Percentiles rank a stretch among this genome's conserved stretches.
Evolutionary conservation across 2,329 filamentous ascomycete species (phyloP).

Genomic region (Microdochium nivale): DNA sequence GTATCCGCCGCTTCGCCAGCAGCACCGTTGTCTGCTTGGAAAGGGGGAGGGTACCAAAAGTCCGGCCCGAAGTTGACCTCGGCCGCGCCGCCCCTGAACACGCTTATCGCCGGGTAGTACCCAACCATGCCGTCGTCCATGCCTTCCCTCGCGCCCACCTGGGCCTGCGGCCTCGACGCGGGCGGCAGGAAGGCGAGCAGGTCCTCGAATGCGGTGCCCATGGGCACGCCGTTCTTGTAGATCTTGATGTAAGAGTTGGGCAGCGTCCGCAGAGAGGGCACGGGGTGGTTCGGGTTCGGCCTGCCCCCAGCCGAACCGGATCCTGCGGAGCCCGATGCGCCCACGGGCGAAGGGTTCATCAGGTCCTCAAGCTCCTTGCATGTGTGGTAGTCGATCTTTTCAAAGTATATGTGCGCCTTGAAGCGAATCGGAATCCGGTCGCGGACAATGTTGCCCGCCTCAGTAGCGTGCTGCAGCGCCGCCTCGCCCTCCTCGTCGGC

Average conservation of each 20-base stretch:
- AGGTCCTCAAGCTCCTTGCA: conserved; percentile 83
- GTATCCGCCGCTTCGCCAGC: neutral
- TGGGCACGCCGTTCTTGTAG: conserved; percentile 83
- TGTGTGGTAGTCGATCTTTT: conserved; percentile 81
- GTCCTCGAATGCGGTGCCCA: conserved; percentile 83
- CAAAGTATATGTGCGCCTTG: conserved; percentile 89
- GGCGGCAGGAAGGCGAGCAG: conserved; percentile 87
- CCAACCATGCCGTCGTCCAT: conserved; percentile 92
- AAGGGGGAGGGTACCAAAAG: conserved; percentile 74
- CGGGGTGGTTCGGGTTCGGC: conserved; percentile 64
- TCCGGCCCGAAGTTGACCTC: conserved; percentile 92
- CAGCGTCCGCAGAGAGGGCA: conserved; percentile 72
- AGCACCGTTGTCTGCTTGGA: conserved; percentile 2
- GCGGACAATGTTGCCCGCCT: conserved; percentile 74
- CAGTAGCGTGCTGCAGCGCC: conserved; percentile 33
- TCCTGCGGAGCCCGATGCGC: conserved; percentile 27
- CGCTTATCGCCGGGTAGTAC: conserved; percentile 89
- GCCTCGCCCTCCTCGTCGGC: conserved; percentile 39
- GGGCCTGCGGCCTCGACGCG: conserved; percentile 64
- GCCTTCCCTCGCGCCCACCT: conserved; percentile 71
- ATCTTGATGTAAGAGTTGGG: conserved; percentile 80
- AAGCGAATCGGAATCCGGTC: conserved; percentile 93
- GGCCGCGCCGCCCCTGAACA: conserved; percentile 83
- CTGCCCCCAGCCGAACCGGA: conserved; percentile 41
- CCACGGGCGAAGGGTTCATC: conserved; percentile 57